A percentile compares a stretch with the other conserved stretches of the same genome.
phyloP scores from a whole-genome alignment of 225 moss, liverwort and hornwort genomes.

The Bryoerythrophyllum caledonicum region DNA sequence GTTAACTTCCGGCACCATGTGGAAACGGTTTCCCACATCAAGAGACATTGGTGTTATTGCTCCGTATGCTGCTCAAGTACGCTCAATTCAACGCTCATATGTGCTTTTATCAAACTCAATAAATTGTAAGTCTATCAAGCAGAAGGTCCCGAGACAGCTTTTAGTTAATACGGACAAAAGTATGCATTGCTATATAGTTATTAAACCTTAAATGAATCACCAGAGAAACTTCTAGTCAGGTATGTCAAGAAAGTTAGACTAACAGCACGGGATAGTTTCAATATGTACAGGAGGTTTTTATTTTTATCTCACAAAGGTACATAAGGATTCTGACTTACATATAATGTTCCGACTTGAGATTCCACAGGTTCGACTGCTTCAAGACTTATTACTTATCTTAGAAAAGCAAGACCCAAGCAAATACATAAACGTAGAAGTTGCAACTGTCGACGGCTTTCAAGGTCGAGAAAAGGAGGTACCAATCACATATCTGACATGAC shows the following conservation, averaged over 20 bases:
- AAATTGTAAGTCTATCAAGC: not conserved
- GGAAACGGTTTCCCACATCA: too few relatives aligned
- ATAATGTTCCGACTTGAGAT: slow-evolving; percentile 19
- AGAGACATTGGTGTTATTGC: slow-evolving; percentile 78
- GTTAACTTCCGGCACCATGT: too few relatives aligned
- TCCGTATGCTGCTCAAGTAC: slow-evolving; percentile 91
- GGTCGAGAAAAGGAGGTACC: slow-evolving; percentile 92
- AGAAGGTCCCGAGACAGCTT: not conserved
- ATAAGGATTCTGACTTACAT: not conserved
- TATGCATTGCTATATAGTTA: too few relatives aligned
- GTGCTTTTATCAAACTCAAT: slow-evolving; percentile 1
- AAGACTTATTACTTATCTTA: slow-evolving; percentile 56
- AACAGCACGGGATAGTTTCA: too few relatives aligned
- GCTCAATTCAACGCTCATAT: slow-evolving; percentile 5
- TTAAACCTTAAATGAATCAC: too few relatives aligned
- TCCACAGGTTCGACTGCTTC: slow-evolving; percentile 71
- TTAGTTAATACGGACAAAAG: not conserved
- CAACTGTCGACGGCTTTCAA: slow-evolving; percentile 95
- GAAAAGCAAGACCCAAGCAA: slow-evolving; percentile 55
- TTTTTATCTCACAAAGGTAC: too few relatives aligned
- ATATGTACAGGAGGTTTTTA: too few relatives aligned
- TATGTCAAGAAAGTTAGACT: too few relatives aligned
- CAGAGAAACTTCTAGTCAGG: too few relatives aligned
- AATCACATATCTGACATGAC: not conserved
- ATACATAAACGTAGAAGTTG: slow-evolving; percentile 70